phyloP scores from a whole-genome alignment of 2,329 filamentous ascomycete genomes.

The Apiospora marii region DNA sequence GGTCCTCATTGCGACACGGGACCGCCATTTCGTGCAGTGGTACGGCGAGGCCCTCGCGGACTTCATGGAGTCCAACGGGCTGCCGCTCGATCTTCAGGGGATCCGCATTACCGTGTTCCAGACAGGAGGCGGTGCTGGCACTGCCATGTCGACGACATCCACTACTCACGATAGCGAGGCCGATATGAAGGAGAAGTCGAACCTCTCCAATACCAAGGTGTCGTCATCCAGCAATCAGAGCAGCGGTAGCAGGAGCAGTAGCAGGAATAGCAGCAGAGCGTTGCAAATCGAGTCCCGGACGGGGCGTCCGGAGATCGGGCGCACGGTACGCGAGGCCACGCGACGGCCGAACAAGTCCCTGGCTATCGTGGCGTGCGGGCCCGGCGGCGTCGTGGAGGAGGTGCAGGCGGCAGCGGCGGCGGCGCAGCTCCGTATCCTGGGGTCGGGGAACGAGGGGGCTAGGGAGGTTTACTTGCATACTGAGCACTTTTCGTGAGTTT shows the following conservation, averaged over 20 bases:
- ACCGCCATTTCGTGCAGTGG: slow-evolving; percentile 38
- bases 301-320: slow-evolving; percentile 34
- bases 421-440: slow-evolving; percentile 37
- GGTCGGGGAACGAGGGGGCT: slow-evolving; percentile 31
- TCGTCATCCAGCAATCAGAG: neutral
- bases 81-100: slow-evolving; percentile 29
- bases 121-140: slow-evolving; percentile 30
- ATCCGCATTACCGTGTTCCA: slow-evolving; percentile 37
- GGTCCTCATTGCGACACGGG: slow-evolving; percentile 42
- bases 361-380: slow-evolving; percentile 39
- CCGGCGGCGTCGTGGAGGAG: slow-evolving; percentile 34
- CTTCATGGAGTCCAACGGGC: slow-evolving; percentile 34
- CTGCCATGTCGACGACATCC: slow-evolving; percentile 21
- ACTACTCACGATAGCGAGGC: slow-evolving; percentile 27
- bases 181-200: slow-evolving; percentile 24
- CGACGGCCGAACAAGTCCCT: slow-evolving; percentile 32
- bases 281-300: neutral
- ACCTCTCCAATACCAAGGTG: neutral
- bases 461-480: slow-evolving; percentile 40
- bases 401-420: slow-evolving; percentile 38
- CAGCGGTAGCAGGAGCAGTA: neutral
- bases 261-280: neutral
- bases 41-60: slow-evolving; percentile 37
- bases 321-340: slow-evolving; percentile 33
- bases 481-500: slow-evolving; percentile 39